Percentiles rank a stretch among this genome's conserved stretches.
Conservation (phyloP, 2,329 filamentous ascomycete species). For the Monosporascus ibericus region DNA sequence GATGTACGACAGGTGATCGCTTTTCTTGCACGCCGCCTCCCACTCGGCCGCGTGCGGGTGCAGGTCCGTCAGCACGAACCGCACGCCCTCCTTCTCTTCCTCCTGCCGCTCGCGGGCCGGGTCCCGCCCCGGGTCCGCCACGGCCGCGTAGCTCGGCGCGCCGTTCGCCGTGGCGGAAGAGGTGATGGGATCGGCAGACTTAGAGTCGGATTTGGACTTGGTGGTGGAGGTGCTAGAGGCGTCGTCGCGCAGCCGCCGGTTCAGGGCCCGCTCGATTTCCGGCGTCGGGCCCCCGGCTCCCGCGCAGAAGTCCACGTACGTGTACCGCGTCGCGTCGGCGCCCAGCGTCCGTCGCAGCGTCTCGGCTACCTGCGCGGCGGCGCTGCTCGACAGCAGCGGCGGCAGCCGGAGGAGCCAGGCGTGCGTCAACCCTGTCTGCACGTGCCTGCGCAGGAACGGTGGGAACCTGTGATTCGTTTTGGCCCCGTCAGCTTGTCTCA, state of each 20-base stretch:
- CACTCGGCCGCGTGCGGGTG: constrained; percentile 58
- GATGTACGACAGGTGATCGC: constrained; percentile 54
- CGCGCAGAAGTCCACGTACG: constrained; percentile 70
- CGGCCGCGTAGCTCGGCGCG: constrained; percentile 22
- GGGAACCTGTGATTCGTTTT: constrained; percentile 50
- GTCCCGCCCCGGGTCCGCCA: constrained; percentile 1
- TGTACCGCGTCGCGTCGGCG: constrained; percentile 43
- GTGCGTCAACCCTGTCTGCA: constrained; percentile 59
- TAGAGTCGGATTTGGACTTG: too few species aligned
- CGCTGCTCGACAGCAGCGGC: constrained; percentile 48
- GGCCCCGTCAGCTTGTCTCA: neutral
- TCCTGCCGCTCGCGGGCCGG: neutral
- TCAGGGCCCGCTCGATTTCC: constrained; percentile 54
- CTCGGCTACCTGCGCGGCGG: constrained; percentile 54
- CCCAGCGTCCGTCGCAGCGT: constrained; percentile 48
- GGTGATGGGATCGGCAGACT: neutral
- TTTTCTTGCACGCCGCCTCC: constrained; percentile 44
- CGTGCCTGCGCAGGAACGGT: constrained; percentile 54
- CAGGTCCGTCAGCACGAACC: constrained; percentile 61
- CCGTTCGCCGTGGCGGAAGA: constrained; percentile 1
- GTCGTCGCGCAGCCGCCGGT: constrained; percentile 31
- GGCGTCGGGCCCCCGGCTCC: constrained; percentile 68
- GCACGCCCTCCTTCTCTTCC: constrained; percentile 27
- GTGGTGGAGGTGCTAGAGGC: neutral
- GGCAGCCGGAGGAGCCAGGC: constrained; percentile 58